These are phyloP conservation scores for Boechera retrofracta DNA, from an alignment of 345 rosid genomes.

Conservation along the genomic window DNA sequence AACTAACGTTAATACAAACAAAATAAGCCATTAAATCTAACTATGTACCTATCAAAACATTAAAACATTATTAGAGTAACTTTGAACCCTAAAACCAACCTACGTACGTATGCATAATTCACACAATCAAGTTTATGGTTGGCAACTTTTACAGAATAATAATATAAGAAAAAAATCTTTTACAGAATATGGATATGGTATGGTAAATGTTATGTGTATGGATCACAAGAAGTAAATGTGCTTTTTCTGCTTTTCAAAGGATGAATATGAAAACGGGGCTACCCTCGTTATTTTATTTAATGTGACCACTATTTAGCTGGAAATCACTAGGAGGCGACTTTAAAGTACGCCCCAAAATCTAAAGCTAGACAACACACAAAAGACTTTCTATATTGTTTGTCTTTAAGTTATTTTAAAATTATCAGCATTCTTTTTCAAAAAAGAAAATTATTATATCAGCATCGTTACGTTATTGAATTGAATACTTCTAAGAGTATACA, in stretches of 20 bases:
- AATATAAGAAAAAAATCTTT: background rate
- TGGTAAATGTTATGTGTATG: constrained; percentile 19
- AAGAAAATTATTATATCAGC: background rate
- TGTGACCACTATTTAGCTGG: constrained; percentile 43
- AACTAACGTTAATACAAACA: background rate
- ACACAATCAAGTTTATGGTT: background rate
- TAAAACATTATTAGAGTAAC: background rate
- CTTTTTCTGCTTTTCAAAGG: constrained; percentile 10
- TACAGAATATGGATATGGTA: constrained; percentile 7
- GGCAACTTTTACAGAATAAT: background rate
- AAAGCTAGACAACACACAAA: constrained; percentile 34
- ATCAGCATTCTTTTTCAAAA: background rate
- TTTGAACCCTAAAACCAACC: background rate
- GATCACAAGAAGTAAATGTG: constrained; percentile 37
- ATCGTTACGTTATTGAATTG: constrained; percentile 16
- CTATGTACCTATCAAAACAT: background rate
- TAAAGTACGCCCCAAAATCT: constrained; percentile 30
- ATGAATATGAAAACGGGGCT: constrained; percentile 11
- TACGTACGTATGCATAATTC: background rate
- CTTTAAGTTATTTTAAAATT: background rate
- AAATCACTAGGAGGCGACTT: constrained; percentile 35
- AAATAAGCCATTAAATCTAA: background rate
- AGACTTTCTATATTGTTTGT: constrained; percentile 24
- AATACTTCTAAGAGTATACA: constrained; percentile 1
- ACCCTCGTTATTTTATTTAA: constrained; percentile 20